A percentile compares a stretch with the other conserved stretches of the same genome.
Conservation (phyloP, 768 basidiomycete genomes). For the Suillus placidus region DNA sequence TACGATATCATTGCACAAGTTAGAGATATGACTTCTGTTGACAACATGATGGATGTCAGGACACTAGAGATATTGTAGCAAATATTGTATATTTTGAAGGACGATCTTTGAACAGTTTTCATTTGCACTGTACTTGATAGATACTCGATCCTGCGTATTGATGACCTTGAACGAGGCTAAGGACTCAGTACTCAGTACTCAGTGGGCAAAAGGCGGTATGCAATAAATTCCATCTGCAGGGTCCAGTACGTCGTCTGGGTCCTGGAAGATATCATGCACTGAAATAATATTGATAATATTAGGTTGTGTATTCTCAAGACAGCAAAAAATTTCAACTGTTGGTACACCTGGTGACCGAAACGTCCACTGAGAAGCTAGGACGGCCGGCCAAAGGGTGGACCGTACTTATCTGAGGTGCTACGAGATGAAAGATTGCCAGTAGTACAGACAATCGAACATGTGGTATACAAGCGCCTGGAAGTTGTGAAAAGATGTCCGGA, state of each 20-base stretch:
- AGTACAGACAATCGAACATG: constrained; percentile 51
- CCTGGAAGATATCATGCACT: not conserved
- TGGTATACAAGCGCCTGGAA: constrained; percentile 54
- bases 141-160: not conserved
- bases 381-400: constrained; percentile 64
- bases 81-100: not conserved
- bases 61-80: not conserved
- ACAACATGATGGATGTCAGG: not conserved
- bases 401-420: constrained; percentile 58
- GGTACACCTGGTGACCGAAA: constrained; percentile 70
- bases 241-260: no score
- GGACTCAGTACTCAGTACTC: no score
- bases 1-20: not conserved
- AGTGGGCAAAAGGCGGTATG: not conserved
- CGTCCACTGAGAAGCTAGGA: constrained; percentile 51
- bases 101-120: not conserved
- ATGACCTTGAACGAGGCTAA: not conserved
- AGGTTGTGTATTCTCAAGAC: not conserved
- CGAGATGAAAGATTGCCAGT: constrained; percentile 53
- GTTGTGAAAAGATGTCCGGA: constrained; percentile 67
- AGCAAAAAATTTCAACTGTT: constrained; percentile 27
- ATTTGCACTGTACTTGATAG: not conserved
- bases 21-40: not conserved
- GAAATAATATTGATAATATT: not conserved
- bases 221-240: not conserved